phyloP scores from a whole-genome alignment of 768 basidiomycete species.

The Lentinula sp. region DNA sequence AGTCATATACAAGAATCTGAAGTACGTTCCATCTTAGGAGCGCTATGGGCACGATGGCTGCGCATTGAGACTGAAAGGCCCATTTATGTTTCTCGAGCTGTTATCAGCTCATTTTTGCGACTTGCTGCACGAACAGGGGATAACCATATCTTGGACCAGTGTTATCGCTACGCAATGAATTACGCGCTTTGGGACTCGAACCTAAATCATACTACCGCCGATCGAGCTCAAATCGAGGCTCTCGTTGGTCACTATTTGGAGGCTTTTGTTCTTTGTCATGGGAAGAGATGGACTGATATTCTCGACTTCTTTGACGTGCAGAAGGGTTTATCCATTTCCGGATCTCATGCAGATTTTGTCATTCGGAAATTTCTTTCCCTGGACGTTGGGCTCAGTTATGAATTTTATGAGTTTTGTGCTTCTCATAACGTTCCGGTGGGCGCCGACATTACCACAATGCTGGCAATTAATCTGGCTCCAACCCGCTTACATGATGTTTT shows the following conservation, averaged over 20 bases:
- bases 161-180: constrained; percentile 23
- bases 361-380: constrained; percentile 16
- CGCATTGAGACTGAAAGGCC: constrained; percentile 11
- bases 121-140: constrained; percentile 35
- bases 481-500: constrained; percentile 23
- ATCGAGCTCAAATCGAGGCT: constrained; percentile 21
- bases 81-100: constrained; percentile 25
- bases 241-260: constrained; percentile 29
- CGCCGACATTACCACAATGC: constrained; percentile 13
- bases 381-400: constrained; percentile 24
- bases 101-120: constrained; percentile 39
- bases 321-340: not conserved
- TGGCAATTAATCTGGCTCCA: constrained; percentile 27
- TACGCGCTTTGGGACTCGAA: constrained; percentile 20
- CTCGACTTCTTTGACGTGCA: constrained; percentile 19
- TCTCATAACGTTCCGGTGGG: constrained; percentile 17
- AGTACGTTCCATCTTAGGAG: constrained; percentile 20
- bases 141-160: constrained; percentile 26
- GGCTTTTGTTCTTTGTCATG: constrained; percentile 21
- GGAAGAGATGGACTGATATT: constrained; percentile 21
- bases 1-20: constrained; percentile 4
- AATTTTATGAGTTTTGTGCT: constrained; percentile 26
- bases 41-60: constrained; percentile 39
- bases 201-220: constrained; percentile 9
- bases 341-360: constrained; percentile 20